Base-by-base conservation (phyloP, 345 rosid genomes). In the Salix purpurea region DNA sequence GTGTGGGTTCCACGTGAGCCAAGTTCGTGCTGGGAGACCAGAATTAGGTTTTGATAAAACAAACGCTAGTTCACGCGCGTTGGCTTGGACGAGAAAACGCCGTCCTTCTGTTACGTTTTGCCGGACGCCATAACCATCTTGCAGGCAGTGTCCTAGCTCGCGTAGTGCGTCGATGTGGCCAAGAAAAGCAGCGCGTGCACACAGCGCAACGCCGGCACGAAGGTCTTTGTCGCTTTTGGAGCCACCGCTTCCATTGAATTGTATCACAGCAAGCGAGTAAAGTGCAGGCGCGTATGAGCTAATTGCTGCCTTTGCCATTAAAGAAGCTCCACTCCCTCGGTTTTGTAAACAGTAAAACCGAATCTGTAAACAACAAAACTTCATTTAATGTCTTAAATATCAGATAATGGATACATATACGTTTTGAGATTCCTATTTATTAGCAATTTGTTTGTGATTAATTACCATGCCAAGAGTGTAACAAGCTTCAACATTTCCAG, bases 191-290 rank as follows among this genome's bases (percentile, higher is more conserved):
- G 99, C 93, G 62, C 99, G 91, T 2, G 98, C 97, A 50, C 99
- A 93, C 7, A 96, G 67, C 64, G 98, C 98, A 4, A 91, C 98
- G 37, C 99, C 99, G 26, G 97, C 98, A 21, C 97, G 83, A 5
- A 96, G 89, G 81, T 96, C 97, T 73, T 96, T 96, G 46, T 93
- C 98, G 79, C 87, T 91, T 80, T 96, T 96, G 0, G 93, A 91
- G 54, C 98, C 96, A 19, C 99, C 99, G 87, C 98, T 96, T 75
- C 99, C 99, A 78, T 96, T 96, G 84, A 96, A 96, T 84, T 91
- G 98, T 40, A 96, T 89, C 72, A 96, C 94, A 1, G 99, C 93
- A 5, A 96, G 84, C 0, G 99, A 96, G 77, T 96, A 93, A 0
- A 96, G 86, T 1, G 98, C 90, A 68, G 88, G 91, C 73, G 97